Evolutionary conservation across 495 filamentous ascomycete genomes (phyloP).

Genomic region (Lasiosphaeria hispida): DNA sequence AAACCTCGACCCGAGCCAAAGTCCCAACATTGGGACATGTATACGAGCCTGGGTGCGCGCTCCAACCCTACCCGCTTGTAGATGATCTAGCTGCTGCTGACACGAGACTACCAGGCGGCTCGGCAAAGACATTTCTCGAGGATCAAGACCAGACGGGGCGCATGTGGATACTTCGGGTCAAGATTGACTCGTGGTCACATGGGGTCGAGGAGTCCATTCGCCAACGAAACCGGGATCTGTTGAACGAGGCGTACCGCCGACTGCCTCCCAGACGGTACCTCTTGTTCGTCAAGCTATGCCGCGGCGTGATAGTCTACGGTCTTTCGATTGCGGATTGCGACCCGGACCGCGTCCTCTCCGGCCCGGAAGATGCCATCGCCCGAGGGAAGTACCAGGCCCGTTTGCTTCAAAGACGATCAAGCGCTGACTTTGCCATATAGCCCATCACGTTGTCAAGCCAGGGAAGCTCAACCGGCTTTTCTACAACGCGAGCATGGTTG

Average conservation of each 20-base stretch:
- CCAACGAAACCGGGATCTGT: slow-evolving; percentile 21
- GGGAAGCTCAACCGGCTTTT: slow-evolving; percentile 1
- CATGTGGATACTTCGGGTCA: slow-evolving; percentile 23
- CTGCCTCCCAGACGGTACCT: slow-evolving; percentile 21
- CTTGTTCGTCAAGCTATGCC: background rate
- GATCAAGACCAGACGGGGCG: slow-evolving; percentile 12
- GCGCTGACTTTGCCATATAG: background rate
- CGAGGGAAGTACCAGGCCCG: background rate
- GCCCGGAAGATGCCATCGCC: slow-evolving; percentile 7
- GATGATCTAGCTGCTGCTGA: no score
- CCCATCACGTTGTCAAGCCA: background rate
- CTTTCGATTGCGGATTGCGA: background rate
- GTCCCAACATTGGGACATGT: background rate
- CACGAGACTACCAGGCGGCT: slow-evolving; percentile 6
- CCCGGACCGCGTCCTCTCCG: background rate
- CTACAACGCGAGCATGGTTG: background rate
- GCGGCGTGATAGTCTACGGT: background rate
- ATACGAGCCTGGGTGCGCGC: background rate
- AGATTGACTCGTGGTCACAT: slow-evolving; percentile 24
- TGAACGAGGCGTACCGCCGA: slow-evolving; percentile 22
- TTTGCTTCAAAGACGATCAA: no score
- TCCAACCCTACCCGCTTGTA: background rate
- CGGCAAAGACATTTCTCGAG: slow-evolving; percentile 1
- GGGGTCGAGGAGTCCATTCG: slow-evolving; percentile 25
- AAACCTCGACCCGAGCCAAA: no score